Evolutionary conservation across 75 land plant genomes (phyloP).

Genomic region (Pinus tabuliformis): DNA sequence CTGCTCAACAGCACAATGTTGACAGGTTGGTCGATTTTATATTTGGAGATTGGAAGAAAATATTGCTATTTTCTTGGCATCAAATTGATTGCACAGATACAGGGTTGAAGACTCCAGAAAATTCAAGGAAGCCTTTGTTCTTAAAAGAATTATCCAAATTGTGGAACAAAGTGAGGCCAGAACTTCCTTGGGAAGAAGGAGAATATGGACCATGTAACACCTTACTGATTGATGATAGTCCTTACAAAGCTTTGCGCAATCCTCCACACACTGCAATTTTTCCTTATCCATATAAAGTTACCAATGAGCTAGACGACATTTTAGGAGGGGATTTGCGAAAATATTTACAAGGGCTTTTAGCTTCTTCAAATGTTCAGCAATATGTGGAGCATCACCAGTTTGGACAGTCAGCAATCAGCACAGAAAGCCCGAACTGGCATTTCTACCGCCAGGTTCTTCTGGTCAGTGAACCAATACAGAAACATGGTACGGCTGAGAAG

Average conservation of each 20-base stretch:
- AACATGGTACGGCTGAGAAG: too few species aligned
- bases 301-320: too few species aligned
- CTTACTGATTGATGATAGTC: constrained; percentile 83
- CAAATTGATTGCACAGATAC: constrained; percentile 61
- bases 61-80: too few species aligned
- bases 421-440: constrained; percentile 42
- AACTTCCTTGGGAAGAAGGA: constrained; percentile 70
- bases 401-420: constrained; percentile 55
- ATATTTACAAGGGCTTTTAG: constrained; percentile 49
- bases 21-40: too few species aligned
- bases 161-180: constrained; percentile 54
- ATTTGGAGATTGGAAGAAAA: too few species aligned
- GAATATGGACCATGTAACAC: constrained; percentile 70
- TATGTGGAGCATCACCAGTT: constrained; percentile 59
- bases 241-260: constrained; percentile 82
- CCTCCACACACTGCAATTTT: constrained; percentile 17
- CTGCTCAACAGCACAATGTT: too few species aligned
- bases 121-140: constrained; percentile 53
- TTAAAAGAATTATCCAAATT: constrained; percentile 70
- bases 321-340: constrained; percentile 34
- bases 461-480: too few species aligned
- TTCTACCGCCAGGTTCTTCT: constrained; percentile 19
- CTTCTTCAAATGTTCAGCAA: constrained; percentile 51
- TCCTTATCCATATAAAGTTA: too few species aligned
- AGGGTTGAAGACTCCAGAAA: constrained; percentile 39